Percentiles rank a stretch among this genome's conserved stretches.
phyloP scores from a whole-genome alignment of 2,329 filamentous ascomycete species.

The Aspergillus bombycis region DNA sequence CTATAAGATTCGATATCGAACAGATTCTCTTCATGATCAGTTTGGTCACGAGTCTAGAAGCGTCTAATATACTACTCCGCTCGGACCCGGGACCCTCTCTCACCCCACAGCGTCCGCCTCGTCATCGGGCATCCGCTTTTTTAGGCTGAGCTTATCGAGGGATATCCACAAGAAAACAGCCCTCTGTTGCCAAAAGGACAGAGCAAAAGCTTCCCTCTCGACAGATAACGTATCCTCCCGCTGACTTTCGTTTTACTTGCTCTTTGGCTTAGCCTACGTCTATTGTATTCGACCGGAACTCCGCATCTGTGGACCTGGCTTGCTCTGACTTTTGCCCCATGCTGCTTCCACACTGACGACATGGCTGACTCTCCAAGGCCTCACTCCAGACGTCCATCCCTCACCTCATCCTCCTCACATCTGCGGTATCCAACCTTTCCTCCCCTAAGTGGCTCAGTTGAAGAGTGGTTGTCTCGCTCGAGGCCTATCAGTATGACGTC shows the following conservation, averaged over 20 bases:
- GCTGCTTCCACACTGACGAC: constrained; percentile 23
- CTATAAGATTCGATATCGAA: background rate
- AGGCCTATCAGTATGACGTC: constrained; percentile 46
- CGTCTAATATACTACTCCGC: constrained; percentile 24
- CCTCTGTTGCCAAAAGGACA: constrained; percentile 9
- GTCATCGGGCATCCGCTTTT: constrained; percentile 30
- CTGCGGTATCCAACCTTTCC: constrained; percentile 48
- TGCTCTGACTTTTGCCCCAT: constrained; percentile 24
- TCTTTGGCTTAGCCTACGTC: constrained; percentile 19
- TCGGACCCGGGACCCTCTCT: constrained; percentile 16
- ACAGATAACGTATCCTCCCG: constrained; percentile 24
- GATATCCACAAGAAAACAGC: constrained; percentile 12
- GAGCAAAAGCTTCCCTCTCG: constrained; percentile 10
- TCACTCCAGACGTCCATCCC: constrained; percentile 30
- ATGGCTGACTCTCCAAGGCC: constrained; percentile 45
- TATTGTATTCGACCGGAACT: constrained; percentile 22
- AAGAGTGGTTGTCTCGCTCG: constrained; percentile 47
- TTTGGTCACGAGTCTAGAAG: constrained; percentile 10
- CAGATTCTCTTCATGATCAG: background rate
- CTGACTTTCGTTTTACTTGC: constrained; percentile 13
- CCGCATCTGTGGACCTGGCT: constrained; percentile 19
- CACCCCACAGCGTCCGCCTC: constrained; percentile 19
- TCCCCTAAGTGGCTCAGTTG: constrained; percentile 41
- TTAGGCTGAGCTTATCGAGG: constrained; percentile 21
- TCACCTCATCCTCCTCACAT: constrained; percentile 31